Evolutionary conservation across 2,329 filamentous ascomycete species (phyloP).

Genomic region (Sordariomycetes sp.): DNA sequence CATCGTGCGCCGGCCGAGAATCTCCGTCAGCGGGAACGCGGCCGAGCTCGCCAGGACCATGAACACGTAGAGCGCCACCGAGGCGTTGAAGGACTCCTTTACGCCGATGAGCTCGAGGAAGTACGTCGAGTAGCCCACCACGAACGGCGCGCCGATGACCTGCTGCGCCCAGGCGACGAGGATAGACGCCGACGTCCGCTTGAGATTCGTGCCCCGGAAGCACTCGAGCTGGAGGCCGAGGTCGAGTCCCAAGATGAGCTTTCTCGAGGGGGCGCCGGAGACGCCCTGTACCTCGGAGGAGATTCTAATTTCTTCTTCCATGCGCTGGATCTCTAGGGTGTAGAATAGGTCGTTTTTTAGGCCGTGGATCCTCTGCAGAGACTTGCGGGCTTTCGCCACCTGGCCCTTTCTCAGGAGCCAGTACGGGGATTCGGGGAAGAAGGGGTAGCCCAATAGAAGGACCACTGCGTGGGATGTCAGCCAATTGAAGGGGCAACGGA

Average conservation of each 20-base stretch:
- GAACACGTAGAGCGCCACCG: constrained; percentile 28
- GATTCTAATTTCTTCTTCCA: constrained; percentile 20
- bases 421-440: constrained; percentile 31
- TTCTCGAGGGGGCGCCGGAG: constrained; percentile 7
- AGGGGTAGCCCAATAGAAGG: constrained; percentile 18
- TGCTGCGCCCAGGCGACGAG: constrained; percentile 30
- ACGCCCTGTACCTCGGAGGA: constrained; percentile 16
- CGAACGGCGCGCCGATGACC: constrained; percentile 30
- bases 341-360: constrained; percentile 12
- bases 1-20: constrained; percentile 25
- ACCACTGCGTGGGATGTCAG: constrained; percentile 27
- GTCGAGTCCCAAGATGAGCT: constrained; percentile 11
- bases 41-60: constrained; percentile 25
- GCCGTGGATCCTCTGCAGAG: constrained; percentile 21
- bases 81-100: constrained; percentile 23
- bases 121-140: constrained; percentile 29
- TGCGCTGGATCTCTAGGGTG: constrained; percentile 19
- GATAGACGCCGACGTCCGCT: constrained; percentile 27
- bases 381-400: constrained; percentile 18
- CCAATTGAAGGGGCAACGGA: neutral
- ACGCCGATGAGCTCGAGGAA: constrained; percentile 25
- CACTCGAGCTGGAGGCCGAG: constrained; percentile 16
- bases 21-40: constrained; percentile 29
- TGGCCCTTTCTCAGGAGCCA: constrained; percentile 11
- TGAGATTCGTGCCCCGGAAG: constrained; percentile 31